Conservation (phyloP, 2,329 filamentous ascomycete genomes). For the Nectriaceae sp. region DNA sequence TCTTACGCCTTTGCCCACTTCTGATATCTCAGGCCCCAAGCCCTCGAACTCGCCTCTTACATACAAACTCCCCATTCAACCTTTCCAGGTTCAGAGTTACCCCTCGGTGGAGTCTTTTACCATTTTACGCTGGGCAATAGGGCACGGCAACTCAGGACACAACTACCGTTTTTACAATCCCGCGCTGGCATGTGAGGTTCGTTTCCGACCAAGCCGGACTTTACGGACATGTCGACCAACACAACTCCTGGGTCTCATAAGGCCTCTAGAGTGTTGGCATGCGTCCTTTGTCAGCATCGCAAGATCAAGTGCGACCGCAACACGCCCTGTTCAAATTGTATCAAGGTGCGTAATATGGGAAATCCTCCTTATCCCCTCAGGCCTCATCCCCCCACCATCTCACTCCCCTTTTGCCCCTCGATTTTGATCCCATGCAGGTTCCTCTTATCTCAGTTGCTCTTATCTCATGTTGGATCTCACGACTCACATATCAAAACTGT, state of each 20-base stretch:
- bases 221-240: slow-evolving; percentile 35
- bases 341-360: slow-evolving; percentile 49
- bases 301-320: slow-evolving; percentile 65
- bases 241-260: slow-evolving; percentile 35
- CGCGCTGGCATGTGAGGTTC: slow-evolving; percentile 31
- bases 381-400: neutral
- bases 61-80: neutral
- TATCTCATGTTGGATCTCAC: neutral
- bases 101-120: neutral
- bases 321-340: slow-evolving; percentile 60
- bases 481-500: neutral
- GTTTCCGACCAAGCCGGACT: slow-evolving; percentile 12
- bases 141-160: neutral
- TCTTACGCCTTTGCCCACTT: neutral
- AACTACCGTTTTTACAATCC: neutral
- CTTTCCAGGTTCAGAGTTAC: neutral
- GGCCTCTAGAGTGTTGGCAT: slow-evolving; percentile 51
- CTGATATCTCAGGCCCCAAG: neutral
- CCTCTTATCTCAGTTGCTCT: slow-evolving; percentile 2
- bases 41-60: slow-evolving; percentile 4
- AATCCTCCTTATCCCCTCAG: neutral
- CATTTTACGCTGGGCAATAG: no score
- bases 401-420: no score
- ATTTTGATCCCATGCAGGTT: neutral
- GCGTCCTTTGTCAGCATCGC: slow-evolving; percentile 60